Conservation (phyloP, 192 early-diverging fungal genomes). For the Jimgerdemannia flammicorona region DNA sequence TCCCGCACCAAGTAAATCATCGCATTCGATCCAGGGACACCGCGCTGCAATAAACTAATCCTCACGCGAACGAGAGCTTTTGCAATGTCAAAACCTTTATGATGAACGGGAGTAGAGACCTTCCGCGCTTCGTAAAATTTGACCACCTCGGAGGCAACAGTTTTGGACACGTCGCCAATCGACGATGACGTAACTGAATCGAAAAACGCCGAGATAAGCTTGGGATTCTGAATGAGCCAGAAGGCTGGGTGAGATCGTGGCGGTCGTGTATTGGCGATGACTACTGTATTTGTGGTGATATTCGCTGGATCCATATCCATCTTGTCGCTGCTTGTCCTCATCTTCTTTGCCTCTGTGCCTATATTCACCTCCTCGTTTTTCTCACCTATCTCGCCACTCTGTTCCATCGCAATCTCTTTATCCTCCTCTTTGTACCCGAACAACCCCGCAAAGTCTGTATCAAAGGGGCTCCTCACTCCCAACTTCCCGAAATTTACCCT, state of each 20-base stretch:
- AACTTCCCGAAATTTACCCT: conserved; percentile 76
- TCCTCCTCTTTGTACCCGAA: not conserved
- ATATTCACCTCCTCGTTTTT: too few relatives aligned
- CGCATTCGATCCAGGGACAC: conserved; percentile 43
- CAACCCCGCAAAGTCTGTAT: conserved; percentile 54
- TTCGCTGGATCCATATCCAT: not conserved
- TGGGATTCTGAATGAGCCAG: conserved; percentile 9
- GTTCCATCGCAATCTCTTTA: not conserved
- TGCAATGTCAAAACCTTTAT: conserved; percentile 6
- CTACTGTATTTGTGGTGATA: not conserved
- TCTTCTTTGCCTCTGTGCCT: not conserved
- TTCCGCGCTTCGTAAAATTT: not conserved
- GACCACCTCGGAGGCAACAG: not conserved
- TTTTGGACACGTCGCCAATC: conserved; percentile 1
- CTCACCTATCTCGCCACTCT: not conserved
- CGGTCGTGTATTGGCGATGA: not conserved
- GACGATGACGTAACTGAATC: not conserved
- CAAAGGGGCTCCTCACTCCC: conserved; percentile 66
- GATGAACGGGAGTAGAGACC: not conserved
- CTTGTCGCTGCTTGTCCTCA: not conserved
- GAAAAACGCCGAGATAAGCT: conserved; percentile 7
- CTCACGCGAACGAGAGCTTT: conserved; percentile 48
- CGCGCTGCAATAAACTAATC: conserved; percentile 44
- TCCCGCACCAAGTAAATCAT: conserved; percentile 52
- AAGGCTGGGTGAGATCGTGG: not conserved